Percentiles rank a stretch among this genome's conserved stretches.
Evolutionary conservation across 345 rosid species (phyloP).

Genomic region (Aethionema arabicum): DNA sequence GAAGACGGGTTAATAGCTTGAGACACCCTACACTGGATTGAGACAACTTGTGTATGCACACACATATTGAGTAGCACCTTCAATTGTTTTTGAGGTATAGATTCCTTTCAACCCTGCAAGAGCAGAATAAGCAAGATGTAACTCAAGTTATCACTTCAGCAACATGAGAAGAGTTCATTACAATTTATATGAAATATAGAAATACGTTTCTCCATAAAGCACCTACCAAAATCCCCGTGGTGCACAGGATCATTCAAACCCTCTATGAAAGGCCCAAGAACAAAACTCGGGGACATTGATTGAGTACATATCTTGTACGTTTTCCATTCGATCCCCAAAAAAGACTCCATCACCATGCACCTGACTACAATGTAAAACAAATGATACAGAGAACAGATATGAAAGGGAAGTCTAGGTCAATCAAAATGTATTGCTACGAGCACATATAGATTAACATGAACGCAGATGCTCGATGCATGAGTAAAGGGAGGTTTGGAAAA

Average conservation of each 20-base stretch:
- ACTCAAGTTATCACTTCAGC: constrained; percentile 13
- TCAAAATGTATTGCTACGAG: constrained; percentile 8
- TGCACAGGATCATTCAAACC: constrained; percentile 83
- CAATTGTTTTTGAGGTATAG: constrained; percentile 69
- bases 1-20: not conserved
- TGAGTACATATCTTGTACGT: constrained; percentile 53
- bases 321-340: constrained; percentile 73
- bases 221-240: constrained; percentile 90
- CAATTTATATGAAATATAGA: not conserved
- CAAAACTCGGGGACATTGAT: constrained; percentile 66
- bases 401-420: constrained; percentile 8
- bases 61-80: constrained; percentile 58
- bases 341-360: constrained; percentile 91
- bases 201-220: constrained; percentile 24
- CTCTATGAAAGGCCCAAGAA: constrained; percentile 81
- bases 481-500: not conserved
- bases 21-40: constrained; percentile 47
- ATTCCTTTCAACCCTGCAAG: constrained; percentile 67
- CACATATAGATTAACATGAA: not conserved
- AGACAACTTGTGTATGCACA: constrained; percentile 59
- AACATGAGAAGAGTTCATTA: not conserved
- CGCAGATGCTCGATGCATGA: not conserved
- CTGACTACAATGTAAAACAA: constrained; percentile 62
- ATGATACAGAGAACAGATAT: constrained; percentile 20
- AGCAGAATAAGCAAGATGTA: constrained; percentile 19